Evolutionary conservation across 2,329 filamentous ascomycete species (phyloP).

Genomic region (Verticillium albo-atrum): DNA sequence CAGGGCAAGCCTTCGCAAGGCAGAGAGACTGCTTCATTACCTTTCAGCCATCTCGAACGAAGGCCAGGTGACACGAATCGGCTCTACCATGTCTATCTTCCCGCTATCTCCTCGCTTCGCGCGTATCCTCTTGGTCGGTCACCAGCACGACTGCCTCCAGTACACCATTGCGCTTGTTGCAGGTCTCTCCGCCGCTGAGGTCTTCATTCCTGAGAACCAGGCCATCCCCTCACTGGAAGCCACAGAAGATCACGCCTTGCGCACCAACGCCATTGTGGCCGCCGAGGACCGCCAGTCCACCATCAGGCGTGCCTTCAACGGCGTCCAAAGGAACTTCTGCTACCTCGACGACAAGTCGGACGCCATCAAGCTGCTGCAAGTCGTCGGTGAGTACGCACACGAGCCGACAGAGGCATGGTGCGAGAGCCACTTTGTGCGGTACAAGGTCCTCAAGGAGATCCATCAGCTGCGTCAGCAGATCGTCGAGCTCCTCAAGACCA

Average conservation of each 20-base stretch:
- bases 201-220: constrained; percentile 81
- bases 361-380: constrained; percentile 84
- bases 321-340: constrained; percentile 73
- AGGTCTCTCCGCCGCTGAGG: constrained; percentile 79
- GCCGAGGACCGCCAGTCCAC: constrained; percentile 67
- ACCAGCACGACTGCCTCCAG: constrained; percentile 74
- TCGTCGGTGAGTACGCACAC: constrained; percentile 81
- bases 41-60: constrained; percentile 71
- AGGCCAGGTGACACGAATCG: constrained; percentile 74
- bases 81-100: constrained; percentile 80
- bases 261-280: constrained; percentile 63
- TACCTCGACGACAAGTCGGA: constrained; percentile 79
- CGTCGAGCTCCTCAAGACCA: constrained; percentile 70
- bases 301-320: constrained; percentile 57
- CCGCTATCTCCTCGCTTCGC: constrained; percentile 87
- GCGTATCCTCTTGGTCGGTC: constrained; percentile 85
- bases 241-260: constrained; percentile 42
- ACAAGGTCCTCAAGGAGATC: constrained; percentile 83
- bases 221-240: constrained; percentile 56
- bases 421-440: constrained; percentile 75
- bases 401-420: constrained; percentile 72
- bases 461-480: constrained; percentile 80
- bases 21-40: constrained; percentile 82
- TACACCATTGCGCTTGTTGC: constrained; percentile 88
- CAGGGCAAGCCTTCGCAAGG: constrained; percentile 68